Base-by-base conservation (phyloP, 2,329 filamentous ascomycete species). In the Reticulascus tulasneorum region DNA sequence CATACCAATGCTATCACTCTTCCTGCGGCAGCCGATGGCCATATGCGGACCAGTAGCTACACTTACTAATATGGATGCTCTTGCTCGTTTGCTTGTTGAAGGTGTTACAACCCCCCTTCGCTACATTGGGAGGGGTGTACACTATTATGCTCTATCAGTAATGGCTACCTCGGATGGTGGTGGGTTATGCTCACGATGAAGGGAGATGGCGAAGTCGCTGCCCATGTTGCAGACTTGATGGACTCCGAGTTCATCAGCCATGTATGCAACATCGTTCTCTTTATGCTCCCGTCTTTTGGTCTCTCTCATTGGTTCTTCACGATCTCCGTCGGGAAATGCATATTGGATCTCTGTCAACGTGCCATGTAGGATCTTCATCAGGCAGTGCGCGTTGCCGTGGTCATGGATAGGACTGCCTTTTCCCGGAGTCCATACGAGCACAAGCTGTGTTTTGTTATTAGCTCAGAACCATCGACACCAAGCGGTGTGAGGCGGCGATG, bases 51-150 rank as follows among this genome's bases (percentile, higher is more conserved):
- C 79, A 88, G 64, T 86, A 86, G 40, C 78, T 75, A 53, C 77
- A 82, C 52, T 85, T 83, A 40, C 73, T 71, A 29, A 89, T 73
- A 57, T 88, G 84, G 48, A 72, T 83, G 39, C 75, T 78, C 59
- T 80, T 80, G 35, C 90, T 86, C 4, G 87, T 94, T 49, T 71
- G 71, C 46, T 82, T 76, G 52, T 91, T 77, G 59, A 91, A 96
- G 54, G 91, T 79, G 52, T 86, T 76, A 60, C 87, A 94, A 17
- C 90, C 90, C 42, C 79, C 77, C 40, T 77, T 84, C 23, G 87
- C 87, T 23, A 91, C 89, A 52, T 95, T 94, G 4, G 90, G 90
- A 23, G 90, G 90, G 11, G 86, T 91, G 56, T 93, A 93, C 42
- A 94, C 70, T 79, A 55, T 21, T 20, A 32, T 16, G 15, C 25